A percentile compares a stretch with the other conserved stretches of the same genome.
Conservation (phyloP, 1,284 basidiomycete genomes). For the Cerrena zonata region DNA sequence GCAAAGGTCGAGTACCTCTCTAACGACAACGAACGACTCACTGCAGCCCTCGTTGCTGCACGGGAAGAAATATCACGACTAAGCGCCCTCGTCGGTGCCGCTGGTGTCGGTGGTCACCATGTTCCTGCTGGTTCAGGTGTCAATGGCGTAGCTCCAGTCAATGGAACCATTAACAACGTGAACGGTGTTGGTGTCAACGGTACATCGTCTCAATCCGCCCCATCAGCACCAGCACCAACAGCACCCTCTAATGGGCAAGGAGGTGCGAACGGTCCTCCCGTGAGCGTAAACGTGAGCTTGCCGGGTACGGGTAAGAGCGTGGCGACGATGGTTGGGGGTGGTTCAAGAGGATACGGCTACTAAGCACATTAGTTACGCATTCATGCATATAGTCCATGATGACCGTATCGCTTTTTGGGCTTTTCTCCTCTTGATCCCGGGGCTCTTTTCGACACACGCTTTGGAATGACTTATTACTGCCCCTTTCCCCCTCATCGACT, state of each 20-base stretch:
- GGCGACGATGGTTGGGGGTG: conserved; percentile 22
- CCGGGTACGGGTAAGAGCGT: conserved; percentile 22
- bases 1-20: conserved; percentile 86
- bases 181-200: background rate
- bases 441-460: background rate
- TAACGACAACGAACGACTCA: conserved; percentile 91
- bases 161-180: background rate
- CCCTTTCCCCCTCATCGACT: background rate
- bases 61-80: conserved; percentile 77
- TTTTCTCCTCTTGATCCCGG: background rate
- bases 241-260: conserved; percentile 14
- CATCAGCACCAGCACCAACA: conserved; percentile 19
- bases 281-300: conserved; percentile 42
- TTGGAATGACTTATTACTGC: background rate
- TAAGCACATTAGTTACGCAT: conserved; percentile 8
- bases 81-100: conserved; percentile 60
- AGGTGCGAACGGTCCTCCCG: conserved; percentile 26
- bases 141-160: background rate
- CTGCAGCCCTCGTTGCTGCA: conserved; percentile 67
- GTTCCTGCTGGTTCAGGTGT: background rate
- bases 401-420: no score
- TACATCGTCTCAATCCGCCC: no score
- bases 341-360: conserved; percentile 24
- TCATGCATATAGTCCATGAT: no score
- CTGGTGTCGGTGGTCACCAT: conserved; percentile 36